Percentiles rank a stretch among this genome's conserved stretches.
phyloP scores from a whole-genome alignment of 2,329 filamentous ascomycete genomes.

The Tolypocladium ovalisporum region DNA sequence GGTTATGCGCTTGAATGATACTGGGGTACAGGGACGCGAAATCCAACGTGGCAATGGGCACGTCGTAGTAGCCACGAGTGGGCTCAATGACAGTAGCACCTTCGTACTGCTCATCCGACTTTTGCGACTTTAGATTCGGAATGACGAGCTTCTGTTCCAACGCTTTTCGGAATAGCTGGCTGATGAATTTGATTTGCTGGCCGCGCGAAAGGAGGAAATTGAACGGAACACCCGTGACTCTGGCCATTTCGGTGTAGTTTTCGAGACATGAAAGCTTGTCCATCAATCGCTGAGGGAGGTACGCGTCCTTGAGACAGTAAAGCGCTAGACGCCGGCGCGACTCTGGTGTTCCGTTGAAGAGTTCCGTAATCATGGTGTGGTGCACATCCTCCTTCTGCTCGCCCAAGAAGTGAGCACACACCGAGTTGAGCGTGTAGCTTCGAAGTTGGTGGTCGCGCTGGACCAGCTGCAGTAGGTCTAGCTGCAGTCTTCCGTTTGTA shows the following conservation, averaged over 20 bases:
- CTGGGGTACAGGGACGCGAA: slow-evolving; percentile 97
- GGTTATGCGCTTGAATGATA: slow-evolving; percentile 97
- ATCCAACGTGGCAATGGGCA: slow-evolving; percentile 93
- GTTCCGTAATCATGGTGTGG: slow-evolving; percentile 96
- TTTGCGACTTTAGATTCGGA: slow-evolving; percentile 66
- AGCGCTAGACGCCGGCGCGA: slow-evolving; percentile 82
- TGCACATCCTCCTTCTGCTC: slow-evolving; percentile 99
- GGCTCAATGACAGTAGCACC: slow-evolving; percentile 98
- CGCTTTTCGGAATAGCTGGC: slow-evolving; percentile 91
- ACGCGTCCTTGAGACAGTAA: slow-evolving; percentile 96
- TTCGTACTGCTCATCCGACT: slow-evolving; percentile 82
- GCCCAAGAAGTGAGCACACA: slow-evolving; percentile 85
- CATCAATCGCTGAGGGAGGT: slow-evolving; percentile 85
- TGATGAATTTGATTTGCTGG: slow-evolving; percentile 96
- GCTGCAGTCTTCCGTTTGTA: slow-evolving; percentile 83
- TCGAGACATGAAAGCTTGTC: slow-evolving; percentile 97
- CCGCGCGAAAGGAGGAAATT: slow-evolving; percentile 86
- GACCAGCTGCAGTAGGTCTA: slow-evolving; percentile 88
- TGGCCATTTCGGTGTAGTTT: slow-evolving; percentile 99
- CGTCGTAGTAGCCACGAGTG: slow-evolving; percentile 83
- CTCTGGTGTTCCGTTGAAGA: slow-evolving; percentile 93
- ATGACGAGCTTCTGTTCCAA: slow-evolving; percentile 89
- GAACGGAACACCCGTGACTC: slow-evolving; percentile 97
- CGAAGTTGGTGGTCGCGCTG: slow-evolving; percentile 90
- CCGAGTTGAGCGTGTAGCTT: slow-evolving; percentile 96